These are phyloP conservation scores for Ogataea siamensis DNA, from an alignment of 805 yeast genomes.

Conservation along the genomic window DNA sequence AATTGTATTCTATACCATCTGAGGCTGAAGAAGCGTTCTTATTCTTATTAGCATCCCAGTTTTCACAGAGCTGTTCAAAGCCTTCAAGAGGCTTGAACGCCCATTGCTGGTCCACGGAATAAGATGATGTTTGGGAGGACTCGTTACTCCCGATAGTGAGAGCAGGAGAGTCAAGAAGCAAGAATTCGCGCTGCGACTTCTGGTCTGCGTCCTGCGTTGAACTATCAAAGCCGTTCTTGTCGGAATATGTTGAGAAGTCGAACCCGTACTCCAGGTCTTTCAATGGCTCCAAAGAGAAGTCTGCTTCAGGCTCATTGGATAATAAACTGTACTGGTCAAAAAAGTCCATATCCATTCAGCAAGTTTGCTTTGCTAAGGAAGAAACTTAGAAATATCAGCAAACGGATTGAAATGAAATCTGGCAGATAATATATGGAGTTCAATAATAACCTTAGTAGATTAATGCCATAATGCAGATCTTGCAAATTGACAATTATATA, in stretches of 20 bases:
- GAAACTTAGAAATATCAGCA: not conserved
- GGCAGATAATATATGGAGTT: not conserved
- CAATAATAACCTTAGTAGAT: not conserved
- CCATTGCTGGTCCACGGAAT: not conserved
- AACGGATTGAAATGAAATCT: not conserved
- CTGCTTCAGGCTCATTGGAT: constrained; percentile 1
- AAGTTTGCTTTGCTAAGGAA: not conserved
- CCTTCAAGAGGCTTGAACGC: constrained; percentile 15
- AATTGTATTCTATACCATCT: not conserved
- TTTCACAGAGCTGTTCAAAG: constrained; percentile 13
- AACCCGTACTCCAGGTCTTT: constrained; percentile 1
- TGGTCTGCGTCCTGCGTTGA: constrained; percentile 1
- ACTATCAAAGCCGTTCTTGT: not conserved
- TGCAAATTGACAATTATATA: not conserved
- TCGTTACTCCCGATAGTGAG: constrained; percentile 1
- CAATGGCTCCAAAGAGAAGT: not conserved
- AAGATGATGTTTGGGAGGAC: constrained; percentile 2
- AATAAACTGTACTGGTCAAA: constrained; percentile 3
- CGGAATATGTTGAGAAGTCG: constrained; percentile 1
- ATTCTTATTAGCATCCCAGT: constrained; percentile 10
- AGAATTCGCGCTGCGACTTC: not conserved
- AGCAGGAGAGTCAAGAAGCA: constrained; percentile 1
- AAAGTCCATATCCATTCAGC: not conserved
- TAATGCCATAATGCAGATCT: constrained; percentile 2
- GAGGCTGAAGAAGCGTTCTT: not conserved